Percentiles rank a stretch among this genome's conserved stretches.
Conservation (phyloP, 2,329 filamentous ascomycete genomes). For the Colletotrichum sojae region DNA sequence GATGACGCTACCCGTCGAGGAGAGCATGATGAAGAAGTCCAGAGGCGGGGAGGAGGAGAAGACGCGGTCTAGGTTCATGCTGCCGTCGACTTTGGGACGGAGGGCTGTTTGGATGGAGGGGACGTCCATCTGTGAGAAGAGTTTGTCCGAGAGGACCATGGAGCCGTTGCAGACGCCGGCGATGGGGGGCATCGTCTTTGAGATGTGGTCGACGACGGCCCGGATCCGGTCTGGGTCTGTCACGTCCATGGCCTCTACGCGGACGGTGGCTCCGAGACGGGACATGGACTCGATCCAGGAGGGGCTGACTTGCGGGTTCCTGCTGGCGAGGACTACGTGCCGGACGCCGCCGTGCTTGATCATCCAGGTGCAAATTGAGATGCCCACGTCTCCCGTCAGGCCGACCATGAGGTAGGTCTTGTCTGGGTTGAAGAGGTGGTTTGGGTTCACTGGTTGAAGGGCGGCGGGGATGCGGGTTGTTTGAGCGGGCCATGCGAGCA, state of each 20-base stretch:
- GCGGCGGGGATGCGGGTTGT: background rate
- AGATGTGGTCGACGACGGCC: slow-evolving; percentile 42
- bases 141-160: slow-evolving; percentile 50
- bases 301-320: slow-evolving; percentile 49
- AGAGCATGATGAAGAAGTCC: slow-evolving; percentile 55
- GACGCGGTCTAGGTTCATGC: slow-evolving; percentile 47
- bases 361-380: slow-evolving; percentile 55
- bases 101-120: slow-evolving; percentile 47
- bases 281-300: slow-evolving; percentile 38
- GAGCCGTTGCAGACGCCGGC: slow-evolving; percentile 55
- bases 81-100: slow-evolving; percentile 53
- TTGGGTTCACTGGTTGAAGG: background rate
- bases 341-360: slow-evolving; percentile 51
- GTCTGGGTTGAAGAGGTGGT: slow-evolving; percentile 39
- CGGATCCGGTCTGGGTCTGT: slow-evolving; percentile 25
- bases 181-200: slow-evolving; percentile 50
- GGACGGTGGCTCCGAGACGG: slow-evolving; percentile 28
- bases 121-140: slow-evolving; percentile 49
- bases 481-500: background rate
- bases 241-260: slow-evolving; percentile 43
- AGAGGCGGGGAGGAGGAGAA: slow-evolving; percentile 45
- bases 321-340: slow-evolving; percentile 52
- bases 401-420: slow-evolving; percentile 52
- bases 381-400: slow-evolving; percentile 49
- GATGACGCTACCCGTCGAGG: slow-evolving; percentile 44